phyloP scores from a whole-genome alignment of 176 grass and related monocot species.

The Thalia dealbata region DNA sequence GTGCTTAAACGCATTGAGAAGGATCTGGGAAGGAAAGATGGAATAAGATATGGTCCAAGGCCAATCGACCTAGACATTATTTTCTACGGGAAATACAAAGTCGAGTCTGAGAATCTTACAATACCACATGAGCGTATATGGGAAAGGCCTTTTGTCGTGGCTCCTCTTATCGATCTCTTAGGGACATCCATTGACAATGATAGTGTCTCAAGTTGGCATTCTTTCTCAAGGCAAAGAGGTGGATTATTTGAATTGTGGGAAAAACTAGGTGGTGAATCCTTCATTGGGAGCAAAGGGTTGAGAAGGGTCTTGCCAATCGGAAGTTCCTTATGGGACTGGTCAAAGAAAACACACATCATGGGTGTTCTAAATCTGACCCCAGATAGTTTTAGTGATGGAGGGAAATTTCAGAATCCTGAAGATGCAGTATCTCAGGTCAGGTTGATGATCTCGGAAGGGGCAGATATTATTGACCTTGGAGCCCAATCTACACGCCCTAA shows the following conservation, averaged over 20 bases:
- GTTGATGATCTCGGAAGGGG: slow-evolving; percentile 63
- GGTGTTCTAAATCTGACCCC: slow-evolving; percentile 83
- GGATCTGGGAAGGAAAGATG: slow-evolving; percentile 42
- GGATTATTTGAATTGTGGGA: slow-evolving; percentile 67
- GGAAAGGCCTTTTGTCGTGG: slow-evolving; percentile 83
- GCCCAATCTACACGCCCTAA: slow-evolving; percentile 84
- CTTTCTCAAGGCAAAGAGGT: slow-evolving; percentile 34
- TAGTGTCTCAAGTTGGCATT: slow-evolving; percentile 56
- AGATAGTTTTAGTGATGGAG: slow-evolving; percentile 88
- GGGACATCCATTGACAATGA: slow-evolving; percentile 36
- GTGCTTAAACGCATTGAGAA: slow-evolving; percentile 73
- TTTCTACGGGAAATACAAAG: slow-evolving; percentile 44
- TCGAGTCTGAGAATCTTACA: slow-evolving; percentile 39
- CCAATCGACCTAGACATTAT: slow-evolving; percentile 88
- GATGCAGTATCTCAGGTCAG: slow-evolving; percentile 47
- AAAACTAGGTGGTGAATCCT: slow-evolving; percentile 66
- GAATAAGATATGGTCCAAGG: slow-evolving; percentile 73
- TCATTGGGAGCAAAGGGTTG: slow-evolving; percentile 55
- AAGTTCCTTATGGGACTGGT: slow-evolving; percentile 46
- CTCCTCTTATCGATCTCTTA: slow-evolving; percentile 76
- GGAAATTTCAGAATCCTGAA: slow-evolving; percentile 54
- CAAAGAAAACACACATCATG: slow-evolving; percentile 63
- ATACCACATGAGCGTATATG: slow-evolving; percentile 79
- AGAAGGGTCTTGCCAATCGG: slow-evolving; percentile 57
- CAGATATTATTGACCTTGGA: slow-evolving; percentile 86